Evolutionary conservation across 2,329 filamentous ascomycete species (phyloP).

Genomic region (Biscogniauxia marginata): DNA sequence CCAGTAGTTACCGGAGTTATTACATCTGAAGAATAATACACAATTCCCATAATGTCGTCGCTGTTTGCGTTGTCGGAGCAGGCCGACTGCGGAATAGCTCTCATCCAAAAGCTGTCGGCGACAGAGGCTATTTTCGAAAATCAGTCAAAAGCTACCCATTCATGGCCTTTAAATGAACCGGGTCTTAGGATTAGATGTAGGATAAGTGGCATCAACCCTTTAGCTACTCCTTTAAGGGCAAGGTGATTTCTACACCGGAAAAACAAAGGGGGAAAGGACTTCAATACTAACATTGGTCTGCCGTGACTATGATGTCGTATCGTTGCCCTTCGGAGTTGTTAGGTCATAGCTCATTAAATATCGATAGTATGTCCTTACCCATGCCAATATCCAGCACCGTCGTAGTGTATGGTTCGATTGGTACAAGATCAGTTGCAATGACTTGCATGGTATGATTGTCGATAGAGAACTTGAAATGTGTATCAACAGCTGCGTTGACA

Average conservation of each 20-base stretch:
- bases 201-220: too few relatives aligned
- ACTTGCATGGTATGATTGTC: slow-evolving; percentile 56
- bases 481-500: slow-evolving; percentile 43
- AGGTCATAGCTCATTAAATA: background rate
- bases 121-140: slow-evolving; percentile 12
- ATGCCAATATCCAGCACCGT: slow-evolving; percentile 38
- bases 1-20: slow-evolving; percentile 16
- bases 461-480: slow-evolving; percentile 46
- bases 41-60: slow-evolving; percentile 48
- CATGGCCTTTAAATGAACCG: slow-evolving; percentile 37
- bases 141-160: slow-evolving; percentile 24
- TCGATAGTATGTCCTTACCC: slow-evolving; percentile 14
- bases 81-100: slow-evolving; percentile 40
- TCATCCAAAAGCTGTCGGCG: slow-evolving; percentile 47
- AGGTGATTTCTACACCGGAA: too few relatives aligned
- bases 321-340: too few relatives aligned
- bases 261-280: too few relatives aligned
- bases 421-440: slow-evolving; percentile 55
- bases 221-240: too few relatives aligned
- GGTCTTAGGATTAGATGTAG: too few relatives aligned
- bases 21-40: slow-evolving; percentile 38
- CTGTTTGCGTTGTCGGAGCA: slow-evolving; percentile 41
- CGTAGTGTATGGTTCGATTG: slow-evolving; percentile 52
- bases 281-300: slow-evolving; percentile 34
- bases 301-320: slow-evolving; percentile 47